A percentile compares a stretch with the other conserved stretches of the same genome.
Evolutionary conservation across 345 rosid species (phyloP).

Genomic region (Eucalyptus decipiens): DNA sequence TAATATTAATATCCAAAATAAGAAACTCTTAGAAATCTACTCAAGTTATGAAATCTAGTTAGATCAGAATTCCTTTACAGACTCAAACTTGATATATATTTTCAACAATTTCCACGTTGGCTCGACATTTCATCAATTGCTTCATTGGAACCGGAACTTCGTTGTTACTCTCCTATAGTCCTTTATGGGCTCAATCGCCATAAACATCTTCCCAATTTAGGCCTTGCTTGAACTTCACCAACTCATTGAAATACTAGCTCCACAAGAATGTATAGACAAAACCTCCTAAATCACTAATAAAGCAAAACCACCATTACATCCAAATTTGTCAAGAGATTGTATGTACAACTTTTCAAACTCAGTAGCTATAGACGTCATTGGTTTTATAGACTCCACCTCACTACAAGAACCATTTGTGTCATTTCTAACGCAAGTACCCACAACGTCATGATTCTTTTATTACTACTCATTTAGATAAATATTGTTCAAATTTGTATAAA

Average conservation of each 20-base stretch:
- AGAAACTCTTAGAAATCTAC: not conserved
- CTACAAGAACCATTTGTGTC: not conserved
- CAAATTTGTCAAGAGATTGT: too few relatives aligned
- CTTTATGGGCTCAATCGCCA: not conserved
- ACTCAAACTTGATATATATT: not conserved
- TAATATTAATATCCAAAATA: not conserved
- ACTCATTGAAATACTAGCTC: not conserved
- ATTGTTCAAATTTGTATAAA: not conserved
- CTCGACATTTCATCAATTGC: not conserved
- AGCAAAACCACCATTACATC: not conserved
- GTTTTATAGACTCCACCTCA: not conserved
- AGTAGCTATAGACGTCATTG: not conserved
- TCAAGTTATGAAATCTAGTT: not conserved
- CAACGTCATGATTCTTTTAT: not conserved
- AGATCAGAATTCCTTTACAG: not conserved
- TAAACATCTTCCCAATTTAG: not conserved
- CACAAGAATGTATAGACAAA: not conserved
- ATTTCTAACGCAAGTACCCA: not conserved
- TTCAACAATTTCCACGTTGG: not conserved
- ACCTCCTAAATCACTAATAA: not conserved
- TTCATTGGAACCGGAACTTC: not conserved
- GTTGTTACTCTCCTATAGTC: not conserved
- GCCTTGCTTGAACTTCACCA: not conserved
- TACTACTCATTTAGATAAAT: not conserved
- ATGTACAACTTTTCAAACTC: not conserved